phyloP scores from a whole-genome alignment of 257 asterid species.

The Nyctanthes arbortristis region DNA sequence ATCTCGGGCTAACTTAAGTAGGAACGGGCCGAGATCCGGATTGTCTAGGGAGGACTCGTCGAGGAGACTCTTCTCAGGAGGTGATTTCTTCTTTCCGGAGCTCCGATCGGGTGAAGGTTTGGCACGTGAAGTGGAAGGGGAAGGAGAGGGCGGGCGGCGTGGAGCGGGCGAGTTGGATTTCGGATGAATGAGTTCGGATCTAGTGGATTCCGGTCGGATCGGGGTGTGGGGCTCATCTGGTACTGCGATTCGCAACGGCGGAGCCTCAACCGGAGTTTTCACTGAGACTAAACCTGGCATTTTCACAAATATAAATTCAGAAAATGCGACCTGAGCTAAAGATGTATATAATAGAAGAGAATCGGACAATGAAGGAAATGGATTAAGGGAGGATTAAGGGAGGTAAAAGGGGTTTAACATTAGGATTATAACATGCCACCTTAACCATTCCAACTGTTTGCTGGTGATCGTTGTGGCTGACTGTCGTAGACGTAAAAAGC shows the following conservation, averaged over 20 bases:
- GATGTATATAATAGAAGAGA: too few species aligned
- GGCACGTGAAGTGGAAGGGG: conserved; percentile 89
- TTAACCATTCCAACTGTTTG: conserved; percentile 30
- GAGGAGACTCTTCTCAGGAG: conserved; percentile 61
- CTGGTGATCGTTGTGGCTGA: conserved; percentile 24
- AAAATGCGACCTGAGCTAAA: too few species aligned
- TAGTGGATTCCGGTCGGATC: conserved; percentile 50
- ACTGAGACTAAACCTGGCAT: conserved; percentile 95
- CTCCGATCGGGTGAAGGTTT: conserved; percentile 90
- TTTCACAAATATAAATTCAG: not conserved
- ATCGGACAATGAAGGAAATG: too few species aligned
- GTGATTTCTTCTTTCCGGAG: conserved; percentile 72
- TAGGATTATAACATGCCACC: conserved; percentile 30
- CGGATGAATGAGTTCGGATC: conserved; percentile 65
- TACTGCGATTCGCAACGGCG: conserved; percentile 37
- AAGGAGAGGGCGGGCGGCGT: conserved; percentile 88
- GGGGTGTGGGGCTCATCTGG: conserved; percentile 53
- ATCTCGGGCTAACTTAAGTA: conserved; percentile 47
- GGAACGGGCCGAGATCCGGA: conserved; percentile 54
- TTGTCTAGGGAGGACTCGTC: conserved; percentile 84
- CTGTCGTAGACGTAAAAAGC: too few species aligned
- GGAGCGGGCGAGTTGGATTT: conserved; percentile 62
- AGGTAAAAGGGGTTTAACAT: too few species aligned
- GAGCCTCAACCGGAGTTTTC: conserved; percentile 66
- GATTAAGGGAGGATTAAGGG: conserved; percentile 1